phyloP scores from a whole-genome alignment of 108 stramenopile species.

The Cyclotella distinguenda region DNA sequence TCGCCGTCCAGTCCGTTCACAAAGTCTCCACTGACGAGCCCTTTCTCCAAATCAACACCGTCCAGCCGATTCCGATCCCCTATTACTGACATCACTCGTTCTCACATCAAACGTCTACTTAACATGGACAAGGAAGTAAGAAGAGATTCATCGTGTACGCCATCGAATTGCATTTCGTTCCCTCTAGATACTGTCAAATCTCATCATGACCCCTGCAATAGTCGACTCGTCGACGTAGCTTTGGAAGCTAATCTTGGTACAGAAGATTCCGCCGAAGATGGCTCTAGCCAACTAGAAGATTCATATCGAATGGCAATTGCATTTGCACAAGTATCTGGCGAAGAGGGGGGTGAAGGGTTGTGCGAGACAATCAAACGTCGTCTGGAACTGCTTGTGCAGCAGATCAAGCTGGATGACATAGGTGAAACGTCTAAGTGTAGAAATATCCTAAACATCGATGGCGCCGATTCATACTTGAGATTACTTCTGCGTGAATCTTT shows the following conservation, averaged over 20 bases:
- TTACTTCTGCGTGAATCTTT: constrained; percentile 24
- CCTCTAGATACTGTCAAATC: not conserved
- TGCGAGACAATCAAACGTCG: constrained; percentile 32
- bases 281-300: constrained; percentile 22
- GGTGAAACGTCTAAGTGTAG: not conserved
- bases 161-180: not conserved
- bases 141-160: not conserved
- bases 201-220: not conserved
- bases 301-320: constrained; percentile 40
- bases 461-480: constrained; percentile 29
- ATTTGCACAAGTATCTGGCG: constrained; percentile 10
- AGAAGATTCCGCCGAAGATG: not conserved
- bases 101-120: constrained; percentile 12
- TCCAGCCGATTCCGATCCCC: not conserved
- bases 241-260: not conserved
- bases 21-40: constrained; percentile 1
- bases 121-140: constrained; percentile 2
- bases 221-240: not conserved
- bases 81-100: constrained; percentile 17
- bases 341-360: not conserved
- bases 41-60: not conserved
- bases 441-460: constrained; percentile 24
- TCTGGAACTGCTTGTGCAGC: constrained; percentile 27
- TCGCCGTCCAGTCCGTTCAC: not conserved
- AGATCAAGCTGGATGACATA: not conserved